phyloP scores from a whole-genome alignment of 2,329 filamentous ascomycete species.

The Moelleriella libera region DNA sequence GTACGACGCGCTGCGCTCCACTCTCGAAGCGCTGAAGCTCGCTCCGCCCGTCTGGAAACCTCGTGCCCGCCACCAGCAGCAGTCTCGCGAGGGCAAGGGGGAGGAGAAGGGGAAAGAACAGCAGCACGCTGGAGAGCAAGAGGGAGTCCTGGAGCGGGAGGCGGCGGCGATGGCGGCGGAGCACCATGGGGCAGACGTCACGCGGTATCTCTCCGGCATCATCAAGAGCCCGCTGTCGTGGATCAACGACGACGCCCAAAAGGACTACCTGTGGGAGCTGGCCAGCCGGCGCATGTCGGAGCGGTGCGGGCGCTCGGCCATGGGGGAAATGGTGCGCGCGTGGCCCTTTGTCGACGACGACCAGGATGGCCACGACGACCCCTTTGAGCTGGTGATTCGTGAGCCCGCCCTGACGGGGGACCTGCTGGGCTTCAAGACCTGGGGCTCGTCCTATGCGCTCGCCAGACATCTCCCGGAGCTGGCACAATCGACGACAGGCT shows the following conservation, averaged over 20 bases:
- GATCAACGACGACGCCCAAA: constrained; percentile 51
- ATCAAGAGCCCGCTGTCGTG: constrained; percentile 53
- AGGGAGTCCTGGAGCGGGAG: too few species aligned
- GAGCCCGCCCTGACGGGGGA: constrained; percentile 84
- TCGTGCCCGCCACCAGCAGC: constrained; percentile 19
- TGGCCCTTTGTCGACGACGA: constrained; percentile 32
- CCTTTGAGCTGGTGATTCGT: constrained; percentile 56
- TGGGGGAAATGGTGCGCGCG: constrained; percentile 40
- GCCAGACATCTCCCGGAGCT: constrained; percentile 52
- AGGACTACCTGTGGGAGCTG: constrained; percentile 60
- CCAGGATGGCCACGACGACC: constrained; percentile 12
- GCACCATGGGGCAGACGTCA: constrained; percentile 34
- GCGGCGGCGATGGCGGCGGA: too few species aligned
- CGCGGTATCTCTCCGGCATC: constrained; percentile 54
- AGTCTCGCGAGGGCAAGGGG: constrained; percentile 24
- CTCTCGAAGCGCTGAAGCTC: constrained; percentile 52
- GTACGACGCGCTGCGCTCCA: constrained; percentile 45
- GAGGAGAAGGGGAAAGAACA: constrained; percentile 19
- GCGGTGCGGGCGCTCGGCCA: constrained; percentile 59
- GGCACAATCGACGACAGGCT: constrained; percentile 4
- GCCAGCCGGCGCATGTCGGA: constrained; percentile 73
- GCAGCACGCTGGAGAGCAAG: too few species aligned
- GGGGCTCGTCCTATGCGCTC: constrained; percentile 81
- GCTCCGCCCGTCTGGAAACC: constrained; percentile 52
- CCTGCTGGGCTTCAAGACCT: constrained; percentile 84